Conservation (phyloP, 805 yeast genomes). For the Candida ponderosae region DNA sequence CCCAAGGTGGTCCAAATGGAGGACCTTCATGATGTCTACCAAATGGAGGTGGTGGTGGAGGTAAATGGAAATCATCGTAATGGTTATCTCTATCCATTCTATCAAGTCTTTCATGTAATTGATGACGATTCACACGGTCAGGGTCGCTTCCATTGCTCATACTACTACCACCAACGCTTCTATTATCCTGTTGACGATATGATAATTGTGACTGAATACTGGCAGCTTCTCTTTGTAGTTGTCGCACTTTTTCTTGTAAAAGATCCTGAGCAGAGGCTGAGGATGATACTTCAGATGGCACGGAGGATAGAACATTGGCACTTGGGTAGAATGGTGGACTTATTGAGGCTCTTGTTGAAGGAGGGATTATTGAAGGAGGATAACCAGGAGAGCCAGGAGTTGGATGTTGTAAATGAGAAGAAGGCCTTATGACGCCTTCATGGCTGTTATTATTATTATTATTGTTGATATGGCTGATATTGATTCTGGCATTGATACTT, state of each 20-base stretch:
- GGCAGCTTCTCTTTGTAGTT: constrained; percentile 16
- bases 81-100: neutral
- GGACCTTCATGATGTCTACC: neutral
- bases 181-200: constrained; percentile 1
- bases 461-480: neutral
- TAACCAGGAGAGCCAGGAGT: neutral
- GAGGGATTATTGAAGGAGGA: neutral
- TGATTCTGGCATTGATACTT: neutral
- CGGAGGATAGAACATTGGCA: constrained; percentile 2
- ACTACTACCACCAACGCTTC: neutral
- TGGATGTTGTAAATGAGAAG: neutral
- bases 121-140: neutral
- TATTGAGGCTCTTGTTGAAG: neutral
- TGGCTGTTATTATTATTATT: neutral
- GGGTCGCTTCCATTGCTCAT: neutral
- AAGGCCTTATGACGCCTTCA: neutral
- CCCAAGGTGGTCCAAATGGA: neutral
- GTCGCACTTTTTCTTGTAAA: constrained; percentile 14
- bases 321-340: neutral
- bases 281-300: constrained; percentile 4
- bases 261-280: constrained; percentile 1
- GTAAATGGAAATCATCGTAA: constrained; percentile 2
- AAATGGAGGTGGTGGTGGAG: constrained; percentile 10
- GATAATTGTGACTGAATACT: constrained; percentile 12
- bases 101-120: constrained; percentile 1